Conservation (phyloP, 169 alveolate species). For the Amoebophrya sp. region DNA sequence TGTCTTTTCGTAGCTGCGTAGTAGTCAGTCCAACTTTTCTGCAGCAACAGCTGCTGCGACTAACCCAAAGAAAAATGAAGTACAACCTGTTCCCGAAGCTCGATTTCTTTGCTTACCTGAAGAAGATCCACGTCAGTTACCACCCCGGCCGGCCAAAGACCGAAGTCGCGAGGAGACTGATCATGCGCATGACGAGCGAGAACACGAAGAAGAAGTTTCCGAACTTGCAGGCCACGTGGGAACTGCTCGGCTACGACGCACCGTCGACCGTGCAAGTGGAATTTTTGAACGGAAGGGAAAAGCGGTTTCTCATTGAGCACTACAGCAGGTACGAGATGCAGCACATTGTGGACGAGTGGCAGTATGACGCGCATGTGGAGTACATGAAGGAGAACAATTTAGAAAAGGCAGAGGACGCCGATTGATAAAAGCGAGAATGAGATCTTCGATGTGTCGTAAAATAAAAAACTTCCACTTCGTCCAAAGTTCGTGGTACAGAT, state of each 20-base stretch:
- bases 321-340: neutral
- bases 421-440: no score
- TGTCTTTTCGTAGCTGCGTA: no score
- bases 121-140: constrained; percentile 39
- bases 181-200: constrained; percentile 29
- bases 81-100: constrained; percentile 34
- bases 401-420: neutral
- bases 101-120: constrained; percentile 41
- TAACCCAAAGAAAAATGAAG: constrained; percentile 28
- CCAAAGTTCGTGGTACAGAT: no score
- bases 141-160: constrained; percentile 45
- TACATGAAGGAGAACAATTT: neutral
- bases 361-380: neutral
- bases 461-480: no score
- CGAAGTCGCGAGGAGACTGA: constrained; percentile 39
- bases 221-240: constrained; percentile 27
- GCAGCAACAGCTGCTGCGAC: neutral
- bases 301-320: neutral
- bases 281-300: neutral
- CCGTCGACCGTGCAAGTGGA: neutral
- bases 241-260: constrained; percentile 44
- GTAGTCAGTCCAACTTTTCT: no score
- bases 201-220: constrained; percentile 36
- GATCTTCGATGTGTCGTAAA: no score
- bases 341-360: constrained; percentile 3